Conservation (phyloP, 768 basidiomycete species). For the Boletus sp. region DNA sequence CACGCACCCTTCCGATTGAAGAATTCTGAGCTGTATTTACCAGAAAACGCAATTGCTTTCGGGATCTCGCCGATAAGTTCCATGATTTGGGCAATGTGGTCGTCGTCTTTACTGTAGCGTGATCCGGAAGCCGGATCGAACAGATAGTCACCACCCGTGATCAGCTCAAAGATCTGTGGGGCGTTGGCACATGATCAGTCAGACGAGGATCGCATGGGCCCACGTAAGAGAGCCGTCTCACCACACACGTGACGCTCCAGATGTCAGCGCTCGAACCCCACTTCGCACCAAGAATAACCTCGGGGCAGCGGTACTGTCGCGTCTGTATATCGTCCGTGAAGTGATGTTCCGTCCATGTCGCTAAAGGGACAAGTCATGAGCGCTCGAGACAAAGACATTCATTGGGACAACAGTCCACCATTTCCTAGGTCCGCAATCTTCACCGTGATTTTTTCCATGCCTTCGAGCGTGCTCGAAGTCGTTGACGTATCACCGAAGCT, state of each 20-base stretch:
- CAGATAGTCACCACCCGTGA: constrained; percentile 96
- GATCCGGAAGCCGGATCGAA: constrained; percentile 96
- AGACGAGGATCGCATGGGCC: neutral
- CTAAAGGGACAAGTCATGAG: constrained; percentile 28
- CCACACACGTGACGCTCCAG: constrained; percentile 95
- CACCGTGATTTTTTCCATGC: constrained; percentile 80
- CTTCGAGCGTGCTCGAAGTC: constrained; percentile 34
- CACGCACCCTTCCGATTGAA: constrained; percentile 90
- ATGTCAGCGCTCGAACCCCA: constrained; percentile 96
- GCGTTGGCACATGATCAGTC: neutral
- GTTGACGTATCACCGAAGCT: constrained; percentile 27
- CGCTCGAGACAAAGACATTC: neutral
- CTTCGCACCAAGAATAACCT: constrained; percentile 93
- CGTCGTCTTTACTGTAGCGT: constrained; percentile 94
- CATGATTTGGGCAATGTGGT: constrained; percentile 97
- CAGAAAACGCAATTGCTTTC: constrained; percentile 75
- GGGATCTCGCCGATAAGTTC: constrained; percentile 93
- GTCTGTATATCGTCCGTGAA: constrained; percentile 99
- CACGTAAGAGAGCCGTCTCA: constrained; percentile 38
- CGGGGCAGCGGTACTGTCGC: constrained; percentile 94
- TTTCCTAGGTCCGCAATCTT: constrained; percentile 99
- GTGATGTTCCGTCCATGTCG: constrained; percentile 91
- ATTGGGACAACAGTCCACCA: constrained; percentile 27
- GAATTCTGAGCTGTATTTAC: constrained; percentile 92
- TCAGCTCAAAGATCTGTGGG: constrained; percentile 84